Evolutionary conservation across 225 moss, liverwort and hornwort species (phyloP).

Genomic region (Physcomitrellopsis africana): DNA sequence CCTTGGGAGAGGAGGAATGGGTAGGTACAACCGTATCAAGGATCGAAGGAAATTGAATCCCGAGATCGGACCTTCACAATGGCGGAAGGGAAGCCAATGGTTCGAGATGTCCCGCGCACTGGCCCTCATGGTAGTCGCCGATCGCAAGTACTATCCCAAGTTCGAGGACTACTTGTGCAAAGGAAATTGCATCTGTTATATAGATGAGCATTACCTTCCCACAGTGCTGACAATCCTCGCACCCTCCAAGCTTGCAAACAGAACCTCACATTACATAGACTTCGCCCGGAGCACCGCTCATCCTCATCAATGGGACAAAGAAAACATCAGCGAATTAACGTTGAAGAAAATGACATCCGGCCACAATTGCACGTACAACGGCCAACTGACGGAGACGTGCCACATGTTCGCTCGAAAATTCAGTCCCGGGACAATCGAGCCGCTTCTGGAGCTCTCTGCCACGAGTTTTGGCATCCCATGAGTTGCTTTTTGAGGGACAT

Average conservation of each 20-base stretch:
- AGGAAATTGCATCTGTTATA: conserved; percentile 37
- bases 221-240: conserved; percentile 48
- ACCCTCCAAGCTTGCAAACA: conserved; percentile 45
- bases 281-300: conserved; percentile 36
- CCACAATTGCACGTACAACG: conserved; percentile 51
- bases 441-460: conserved; percentile 34
- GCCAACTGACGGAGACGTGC: conserved; percentile 28
- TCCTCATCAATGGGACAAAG: conserved; percentile 41
- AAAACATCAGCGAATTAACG: neutral
- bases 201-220: conserved; percentile 54
- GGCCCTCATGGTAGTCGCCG: conserved; percentile 41
- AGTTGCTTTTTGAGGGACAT: neutral
- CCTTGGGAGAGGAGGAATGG: conserved; percentile 24
- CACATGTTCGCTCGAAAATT: conserved; percentile 56
- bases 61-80: conserved; percentile 35
- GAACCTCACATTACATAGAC: conserved; percentile 37
- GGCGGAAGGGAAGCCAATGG: conserved; percentile 66
- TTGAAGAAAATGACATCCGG: conserved; percentile 30
- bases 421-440: conserved; percentile 30
- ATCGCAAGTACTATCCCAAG: conserved; percentile 42
- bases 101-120: conserved; percentile 52
- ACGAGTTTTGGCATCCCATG: conserved; percentile 38
- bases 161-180: conserved; percentile 24
- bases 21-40: conserved; percentile 43
- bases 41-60: conserved; percentile 35